A percentile compares a stretch with the other conserved stretches of the same genome.
phyloP scores from a whole-genome alignment of 768 basidiomycete genomes.

The Obba rivulosa region DNA sequence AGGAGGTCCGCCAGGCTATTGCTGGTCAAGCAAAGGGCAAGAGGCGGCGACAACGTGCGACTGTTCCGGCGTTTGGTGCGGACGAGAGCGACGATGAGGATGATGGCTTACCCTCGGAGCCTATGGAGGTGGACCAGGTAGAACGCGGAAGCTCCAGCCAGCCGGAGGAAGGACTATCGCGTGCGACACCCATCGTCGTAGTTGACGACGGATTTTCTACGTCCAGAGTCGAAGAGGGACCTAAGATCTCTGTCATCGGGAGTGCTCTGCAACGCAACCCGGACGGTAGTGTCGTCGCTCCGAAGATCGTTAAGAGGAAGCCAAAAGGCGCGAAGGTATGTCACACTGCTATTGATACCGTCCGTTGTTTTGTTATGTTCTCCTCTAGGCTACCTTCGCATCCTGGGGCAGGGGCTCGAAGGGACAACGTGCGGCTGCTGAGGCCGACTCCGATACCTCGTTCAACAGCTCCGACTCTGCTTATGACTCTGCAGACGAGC shows the following conservation, averaged over 20 bases:
- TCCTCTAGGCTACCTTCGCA: constrained; percentile 34
- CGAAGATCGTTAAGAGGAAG: constrained; percentile 41
- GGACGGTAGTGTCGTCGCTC: constrained; percentile 53
- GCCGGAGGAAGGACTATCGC: constrained; percentile 12
- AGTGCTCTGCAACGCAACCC: constrained; percentile 61
- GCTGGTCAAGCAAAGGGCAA: constrained; percentile 49
- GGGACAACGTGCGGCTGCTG: constrained; percentile 10
- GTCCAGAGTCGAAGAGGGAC: constrained; percentile 14
- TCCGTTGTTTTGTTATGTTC: constrained; percentile 3
- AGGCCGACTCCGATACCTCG: constrained; percentile 47
- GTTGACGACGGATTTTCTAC: constrained; percentile 21
- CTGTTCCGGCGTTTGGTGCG: background rate
- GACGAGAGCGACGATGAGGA: constrained; percentile 28
- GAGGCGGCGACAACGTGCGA: constrained; percentile 24
- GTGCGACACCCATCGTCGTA: constrained; percentile 17
- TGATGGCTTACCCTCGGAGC: constrained; percentile 20
- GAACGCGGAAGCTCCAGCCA: constrained; percentile 5
- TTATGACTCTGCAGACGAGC: constrained; percentile 38
- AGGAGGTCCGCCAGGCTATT: constrained; percentile 47
- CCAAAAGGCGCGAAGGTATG: constrained; percentile 41
- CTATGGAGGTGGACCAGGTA: constrained; percentile 3
- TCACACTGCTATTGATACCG: constrained; percentile 3
- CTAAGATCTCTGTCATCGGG: constrained; percentile 38
- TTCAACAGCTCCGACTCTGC: constrained; percentile 79
- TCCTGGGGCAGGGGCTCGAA: constrained; percentile 42